phyloP scores from a whole-genome alignment of 1,284 basidiomycete genomes.

The Pascua guehoae region DNA sequence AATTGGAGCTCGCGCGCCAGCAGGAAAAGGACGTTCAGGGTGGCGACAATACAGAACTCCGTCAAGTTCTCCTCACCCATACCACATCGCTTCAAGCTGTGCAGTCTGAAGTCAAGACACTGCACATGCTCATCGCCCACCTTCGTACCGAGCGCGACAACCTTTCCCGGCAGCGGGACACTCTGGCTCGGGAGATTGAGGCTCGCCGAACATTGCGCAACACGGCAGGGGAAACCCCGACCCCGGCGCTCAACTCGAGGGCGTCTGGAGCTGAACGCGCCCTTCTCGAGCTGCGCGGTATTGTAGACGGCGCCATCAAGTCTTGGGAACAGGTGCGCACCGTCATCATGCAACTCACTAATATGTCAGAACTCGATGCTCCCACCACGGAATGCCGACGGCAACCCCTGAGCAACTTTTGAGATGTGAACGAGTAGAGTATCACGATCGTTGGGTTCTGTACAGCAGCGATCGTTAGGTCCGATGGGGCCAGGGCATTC shows the following conservation, averaged over 20 bases:
- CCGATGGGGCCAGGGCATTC: no score
- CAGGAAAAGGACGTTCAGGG: neutral
- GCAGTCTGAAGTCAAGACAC: constrained; percentile 26
- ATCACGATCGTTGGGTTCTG: no score
- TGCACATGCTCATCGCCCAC: constrained; percentile 29
- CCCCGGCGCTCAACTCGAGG: neutral
- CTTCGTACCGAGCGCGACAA: constrained; percentile 30
- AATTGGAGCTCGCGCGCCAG: constrained; percentile 19
- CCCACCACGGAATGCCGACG: neutral
- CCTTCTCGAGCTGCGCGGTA: constrained; percentile 38
- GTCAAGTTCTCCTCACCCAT: constrained; percentile 14
- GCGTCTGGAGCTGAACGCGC: constrained; percentile 32
- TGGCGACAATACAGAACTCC: constrained; percentile 12
- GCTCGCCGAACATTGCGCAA: constrained; percentile 19
- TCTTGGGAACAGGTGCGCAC: constrained; percentile 38
- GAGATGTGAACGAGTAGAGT: no score
- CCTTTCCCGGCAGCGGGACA: constrained; percentile 23
- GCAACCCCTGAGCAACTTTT: no score
- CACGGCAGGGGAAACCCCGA: constrained; percentile 3
- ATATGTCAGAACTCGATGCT: constrained; percentile 1
- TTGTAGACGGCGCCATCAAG: constrained; percentile 37
- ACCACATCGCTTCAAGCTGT: constrained; percentile 6
- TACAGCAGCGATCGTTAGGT: no score
- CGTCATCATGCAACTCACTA: neutral
- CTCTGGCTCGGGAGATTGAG: constrained; percentile 30